Evolutionary conservation across 1,284 basidiomycete species (phyloP).

Genomic region (Ustilago crameri): DNA sequence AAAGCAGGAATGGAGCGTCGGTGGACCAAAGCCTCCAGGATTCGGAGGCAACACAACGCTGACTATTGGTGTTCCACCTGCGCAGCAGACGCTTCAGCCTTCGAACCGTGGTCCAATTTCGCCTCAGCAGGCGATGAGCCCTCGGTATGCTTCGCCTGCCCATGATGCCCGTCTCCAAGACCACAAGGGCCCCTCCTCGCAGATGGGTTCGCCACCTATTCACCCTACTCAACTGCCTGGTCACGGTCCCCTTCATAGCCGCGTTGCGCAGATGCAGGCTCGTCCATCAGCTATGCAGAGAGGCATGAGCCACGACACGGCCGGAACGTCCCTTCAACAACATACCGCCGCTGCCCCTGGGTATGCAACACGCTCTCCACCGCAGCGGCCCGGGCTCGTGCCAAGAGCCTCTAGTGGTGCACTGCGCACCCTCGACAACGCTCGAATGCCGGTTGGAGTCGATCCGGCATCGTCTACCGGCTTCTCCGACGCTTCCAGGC

Average conservation of each 20-base stretch:
- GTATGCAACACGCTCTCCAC: slow-evolving; percentile 10
- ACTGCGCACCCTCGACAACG: slow-evolving; percentile 17
- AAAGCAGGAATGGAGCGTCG: slow-evolving; percentile 42
- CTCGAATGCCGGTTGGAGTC: slow-evolving; percentile 1
- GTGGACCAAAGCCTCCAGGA: slow-evolving; percentile 32
- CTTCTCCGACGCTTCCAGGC: slow-evolving; percentile 20
- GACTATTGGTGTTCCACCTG: slow-evolving; percentile 37
- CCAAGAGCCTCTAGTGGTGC: slow-evolving; percentile 27
- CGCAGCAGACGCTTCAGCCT: slow-evolving; percentile 15
- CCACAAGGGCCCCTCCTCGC: background rate
- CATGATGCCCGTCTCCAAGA: slow-evolving; percentile 20
- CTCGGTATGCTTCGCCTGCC: slow-evolving; percentile 12
- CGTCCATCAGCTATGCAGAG: slow-evolving; percentile 25
- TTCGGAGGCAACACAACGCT: slow-evolving; percentile 24
- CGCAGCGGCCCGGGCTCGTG: slow-evolving; percentile 24
- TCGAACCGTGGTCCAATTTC: slow-evolving; percentile 12
- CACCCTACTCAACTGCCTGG: slow-evolving; percentile 8
- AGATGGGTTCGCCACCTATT: slow-evolving; percentile 7
- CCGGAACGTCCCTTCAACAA: slow-evolving; percentile 7
- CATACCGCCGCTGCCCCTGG: background rate
- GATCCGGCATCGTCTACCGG: slow-evolving; percentile 37
- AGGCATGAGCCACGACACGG: slow-evolving; percentile 26
- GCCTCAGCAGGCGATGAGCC: slow-evolving; percentile 23
- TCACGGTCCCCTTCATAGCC: slow-evolving; percentile 8
- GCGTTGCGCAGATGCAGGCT: slow-evolving; percentile 22